phyloP scores from a whole-genome alignment of 1,284 basidiomycete genomes.

The Apiotrichum montevideense region DNA sequence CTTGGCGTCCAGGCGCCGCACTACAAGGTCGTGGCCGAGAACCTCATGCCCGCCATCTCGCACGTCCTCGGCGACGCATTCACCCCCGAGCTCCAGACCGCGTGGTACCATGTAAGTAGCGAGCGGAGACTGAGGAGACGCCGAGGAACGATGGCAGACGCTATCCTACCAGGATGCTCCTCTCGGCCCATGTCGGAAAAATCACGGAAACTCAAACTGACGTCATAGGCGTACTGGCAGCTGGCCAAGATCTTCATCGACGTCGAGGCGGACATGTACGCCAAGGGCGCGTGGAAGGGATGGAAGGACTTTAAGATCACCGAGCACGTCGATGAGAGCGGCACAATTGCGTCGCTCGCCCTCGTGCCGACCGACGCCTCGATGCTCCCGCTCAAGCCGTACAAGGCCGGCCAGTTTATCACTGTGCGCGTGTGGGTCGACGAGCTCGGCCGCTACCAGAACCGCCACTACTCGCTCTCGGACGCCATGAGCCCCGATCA shows the following conservation, averaged over 20 bases:
- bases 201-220: neutral
- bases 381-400: slow-evolving; percentile 23
- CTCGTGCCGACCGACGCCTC: slow-evolving; percentile 26
- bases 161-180: too few species aligned
- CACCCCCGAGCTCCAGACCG: slow-evolving; percentile 29
- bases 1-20: slow-evolving; percentile 34
- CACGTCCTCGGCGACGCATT: slow-evolving; percentile 35
- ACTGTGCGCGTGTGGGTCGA: slow-evolving; percentile 20
- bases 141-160: too few species aligned
- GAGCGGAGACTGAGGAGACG: too few species aligned
- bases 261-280: slow-evolving; percentile 29
- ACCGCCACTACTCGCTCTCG: slow-evolving; percentile 31
- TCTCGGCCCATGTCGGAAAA: too few species aligned
- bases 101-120: slow-evolving; percentile 26
- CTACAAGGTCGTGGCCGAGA: slow-evolving; percentile 32
- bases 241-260: slow-evolving; percentile 34
- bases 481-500: slow-evolving; percentile 22
- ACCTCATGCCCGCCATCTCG: slow-evolving; percentile 30
- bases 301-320: slow-evolving; percentile 30
- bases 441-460: slow-evolving; percentile 18
- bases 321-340: slow-evolving; percentile 25
- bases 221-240: slow-evolving; percentile 18
- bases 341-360: slow-evolving; percentile 27
- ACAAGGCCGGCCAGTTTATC: slow-evolving; percentile 35
- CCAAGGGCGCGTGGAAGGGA: slow-evolving; percentile 25